Conservation (phyloP, 345 rosid species). For the Aegle marmelos region DNA sequence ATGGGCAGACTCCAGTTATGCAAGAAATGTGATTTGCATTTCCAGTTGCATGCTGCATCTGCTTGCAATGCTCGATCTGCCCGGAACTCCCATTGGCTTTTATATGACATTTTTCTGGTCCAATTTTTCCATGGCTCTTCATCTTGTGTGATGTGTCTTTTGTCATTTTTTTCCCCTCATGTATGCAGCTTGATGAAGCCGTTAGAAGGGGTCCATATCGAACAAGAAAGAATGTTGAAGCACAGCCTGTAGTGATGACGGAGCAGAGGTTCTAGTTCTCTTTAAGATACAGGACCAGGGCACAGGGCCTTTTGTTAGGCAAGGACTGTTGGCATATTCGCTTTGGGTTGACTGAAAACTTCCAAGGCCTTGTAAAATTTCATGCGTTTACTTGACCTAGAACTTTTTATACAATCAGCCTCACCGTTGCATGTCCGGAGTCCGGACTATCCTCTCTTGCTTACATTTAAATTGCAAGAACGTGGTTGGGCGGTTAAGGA, state of each 20-base stretch:
- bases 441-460: background rate
- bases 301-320: background rate
- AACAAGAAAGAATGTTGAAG: slow-evolving; percentile 43
- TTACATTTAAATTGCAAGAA: background rate
- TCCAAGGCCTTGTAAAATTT: background rate
- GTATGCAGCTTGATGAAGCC: slow-evolving; percentile 77
- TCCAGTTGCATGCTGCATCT: background rate
- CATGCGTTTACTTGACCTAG: too few species aligned
- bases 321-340: background rate
- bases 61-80: background rate
- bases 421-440: background rate
- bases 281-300: background rate
- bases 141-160: too few species aligned
- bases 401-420: background rate
- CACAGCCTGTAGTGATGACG: slow-evolving; percentile 71
- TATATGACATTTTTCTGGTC: background rate
- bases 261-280: slow-evolving; percentile 61
- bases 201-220: slow-evolving; percentile 77
- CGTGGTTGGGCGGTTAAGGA: background rate
- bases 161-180: background rate
- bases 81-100: background rate
- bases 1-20: background rate
- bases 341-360: background rate
- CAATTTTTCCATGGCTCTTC: background rate
- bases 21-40: background rate